A percentile compares a stretch with the other conserved stretches of the same genome.
Conservation (phyloP, 2,329 filamentous ascomycete genomes). For the Trichoderma sp. region DNA sequence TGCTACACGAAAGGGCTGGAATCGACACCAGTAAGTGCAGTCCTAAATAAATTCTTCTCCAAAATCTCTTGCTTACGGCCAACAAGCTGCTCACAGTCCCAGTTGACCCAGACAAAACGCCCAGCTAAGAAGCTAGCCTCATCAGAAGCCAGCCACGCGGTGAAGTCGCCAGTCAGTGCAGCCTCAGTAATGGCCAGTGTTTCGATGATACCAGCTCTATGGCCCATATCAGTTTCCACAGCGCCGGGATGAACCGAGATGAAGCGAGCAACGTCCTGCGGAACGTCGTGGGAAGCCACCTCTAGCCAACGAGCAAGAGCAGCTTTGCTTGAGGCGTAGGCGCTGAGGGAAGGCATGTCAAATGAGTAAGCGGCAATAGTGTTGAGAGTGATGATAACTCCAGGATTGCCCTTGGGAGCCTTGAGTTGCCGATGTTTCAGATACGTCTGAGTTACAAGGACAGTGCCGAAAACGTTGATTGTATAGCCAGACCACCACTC, state of each 20-base stretch:
- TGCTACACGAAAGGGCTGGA: not conserved
- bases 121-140: conserved; percentile 12
- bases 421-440: not conserved
- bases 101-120: conserved; percentile 19
- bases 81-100: conserved; percentile 6
- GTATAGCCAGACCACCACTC: conserved; percentile 16
- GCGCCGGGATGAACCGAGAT: conserved; percentile 5
- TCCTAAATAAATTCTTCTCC: not conserved
- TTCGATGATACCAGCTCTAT: conserved; percentile 1
- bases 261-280: conserved; percentile 1
- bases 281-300: not conserved
- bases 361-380: conserved; percentile 1
- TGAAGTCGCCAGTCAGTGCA: conserved; percentile 2
- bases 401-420: not conserved
- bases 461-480: conserved; percentile 5
- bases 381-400: not conserved
- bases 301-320: conserved; percentile 9
- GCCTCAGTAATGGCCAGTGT: not conserved
- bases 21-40: conserved; percentile 1
- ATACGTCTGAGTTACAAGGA: not conserved
- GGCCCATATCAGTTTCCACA: not conserved
- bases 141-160: conserved; percentile 6
- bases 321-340: not conserved
- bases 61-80: not conserved
- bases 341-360: not conserved